Conservation (phyloP, 768 basidiomycete species). For the Termitomyces sp. region DNA sequence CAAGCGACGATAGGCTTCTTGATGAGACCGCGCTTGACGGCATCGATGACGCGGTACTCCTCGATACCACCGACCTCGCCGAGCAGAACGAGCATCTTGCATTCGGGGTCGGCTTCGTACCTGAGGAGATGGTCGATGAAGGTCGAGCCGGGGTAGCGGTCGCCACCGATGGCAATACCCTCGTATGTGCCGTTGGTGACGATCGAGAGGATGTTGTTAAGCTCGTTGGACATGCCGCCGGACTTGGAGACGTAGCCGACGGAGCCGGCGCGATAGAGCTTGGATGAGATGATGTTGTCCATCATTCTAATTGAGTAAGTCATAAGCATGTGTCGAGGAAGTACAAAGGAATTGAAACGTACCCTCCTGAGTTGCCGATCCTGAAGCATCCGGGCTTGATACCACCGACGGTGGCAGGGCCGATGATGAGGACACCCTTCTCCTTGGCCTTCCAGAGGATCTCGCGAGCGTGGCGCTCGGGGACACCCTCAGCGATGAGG, state of each 20-base stretch:
- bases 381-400: conserved; percentile 99
- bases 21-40: conserved; percentile 90
- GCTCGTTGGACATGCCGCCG: conserved; percentile 99
- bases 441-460: conserved; percentile 86
- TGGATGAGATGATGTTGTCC: conserved; percentile 99
- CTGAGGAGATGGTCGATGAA: conserved; percentile 99
- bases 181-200: conserved; percentile 98
- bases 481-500: conserved; percentile 98
- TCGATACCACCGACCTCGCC: conserved; percentile 99
- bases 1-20: conserved; percentile 99
- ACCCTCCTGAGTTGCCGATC: too few species aligned
- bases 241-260: conserved; percentile 99
- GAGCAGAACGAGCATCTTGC: conserved; percentile 98
- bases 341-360: too few species aligned
- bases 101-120: conserved; percentile 94
- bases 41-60: conserved; percentile 98
- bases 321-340: too few species aligned
- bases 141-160: conserved; percentile 96
- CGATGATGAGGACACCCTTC: conserved; percentile 86
- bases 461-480: conserved; percentile 95
- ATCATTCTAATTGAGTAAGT: conserved; percentile 71
- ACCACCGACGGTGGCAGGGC: conserved; percentile 97
- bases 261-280: conserved; percentile 96
- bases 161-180: conserved; percentile 99
- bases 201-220: conserved; percentile 99